Percentiles rank a stretch among this genome's conserved stretches.
phyloP scores from a whole-genome alignment of 176 grass and related monocot species.

The Triticum urartu region DNA sequence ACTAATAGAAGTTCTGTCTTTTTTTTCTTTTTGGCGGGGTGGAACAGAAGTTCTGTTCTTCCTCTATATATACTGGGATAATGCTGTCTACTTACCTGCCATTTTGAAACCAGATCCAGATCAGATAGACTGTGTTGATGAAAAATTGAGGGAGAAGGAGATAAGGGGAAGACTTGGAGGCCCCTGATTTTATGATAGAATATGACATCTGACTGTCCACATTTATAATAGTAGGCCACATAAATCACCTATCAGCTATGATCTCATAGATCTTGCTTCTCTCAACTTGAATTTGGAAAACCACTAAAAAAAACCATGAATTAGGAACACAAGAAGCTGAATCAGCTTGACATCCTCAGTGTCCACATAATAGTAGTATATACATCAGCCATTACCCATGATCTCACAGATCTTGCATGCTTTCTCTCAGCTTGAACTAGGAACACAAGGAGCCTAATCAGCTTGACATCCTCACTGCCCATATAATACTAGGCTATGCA shows the following conservation, averaged over 20 bases:
- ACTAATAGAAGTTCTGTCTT: neutral
- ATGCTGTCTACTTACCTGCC: neutral
- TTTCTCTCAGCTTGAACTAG: neutral
- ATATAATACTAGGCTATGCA: neutral
- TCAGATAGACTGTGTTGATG: neutral
- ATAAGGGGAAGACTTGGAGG: neutral
- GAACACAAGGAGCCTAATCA: neutral
- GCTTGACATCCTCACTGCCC: neutral
- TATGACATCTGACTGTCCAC: neutral
- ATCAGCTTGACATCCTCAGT: neutral
- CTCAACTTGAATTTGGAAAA: neutral
- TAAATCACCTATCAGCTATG: neutral
- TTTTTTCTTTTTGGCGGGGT: too few species aligned
- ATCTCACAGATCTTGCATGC: neutral
- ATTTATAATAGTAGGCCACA: neutral
- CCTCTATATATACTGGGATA: neutral
- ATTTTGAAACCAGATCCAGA: neutral
- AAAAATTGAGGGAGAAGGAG: neutral
- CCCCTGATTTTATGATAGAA: neutral
- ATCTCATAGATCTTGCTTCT: neutral
- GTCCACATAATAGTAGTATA: too few species aligned
- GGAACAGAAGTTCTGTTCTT: neutral
- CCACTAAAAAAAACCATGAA: too few species aligned
- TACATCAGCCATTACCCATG: neutral
- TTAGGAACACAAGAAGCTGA: neutral